A percentile compares a stretch with the other conserved stretches of the same genome.
These are phyloP conservation scores for Aristolochia contorta DNA, from an alignment of 164 flowering plant species.

Conservation along the genomic window DNA sequence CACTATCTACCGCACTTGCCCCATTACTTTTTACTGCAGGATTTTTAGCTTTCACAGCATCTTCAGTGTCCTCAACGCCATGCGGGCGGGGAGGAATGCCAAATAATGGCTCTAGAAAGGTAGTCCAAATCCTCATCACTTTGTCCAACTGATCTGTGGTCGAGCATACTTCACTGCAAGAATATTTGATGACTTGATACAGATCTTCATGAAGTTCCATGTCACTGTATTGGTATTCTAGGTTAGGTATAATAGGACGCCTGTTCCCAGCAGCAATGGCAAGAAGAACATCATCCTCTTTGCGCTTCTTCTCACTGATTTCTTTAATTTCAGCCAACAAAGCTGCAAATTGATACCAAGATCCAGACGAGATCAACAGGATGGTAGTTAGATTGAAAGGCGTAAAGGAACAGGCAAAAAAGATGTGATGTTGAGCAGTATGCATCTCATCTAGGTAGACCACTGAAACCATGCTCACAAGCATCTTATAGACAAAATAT, in stretches of 20 bases:
- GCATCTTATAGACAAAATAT: not conserved
- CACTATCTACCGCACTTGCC: conserved; percentile 36
- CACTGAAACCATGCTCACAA: not conserved
- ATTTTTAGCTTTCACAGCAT: conserved; percentile 45
- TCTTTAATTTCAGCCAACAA: conserved; percentile 83
- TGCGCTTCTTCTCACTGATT: conserved; percentile 65
- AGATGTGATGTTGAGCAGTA: not conserved
- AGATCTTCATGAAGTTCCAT: conserved; percentile 74
- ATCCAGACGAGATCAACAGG: not conserved
- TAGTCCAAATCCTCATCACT: conserved; percentile 90
- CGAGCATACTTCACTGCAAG: conserved; percentile 73
- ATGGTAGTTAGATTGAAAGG: not conserved
- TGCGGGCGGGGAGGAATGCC: conserved; percentile 68
- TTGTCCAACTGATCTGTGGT: conserved; percentile 70
- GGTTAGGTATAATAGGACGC: conserved; percentile 47
- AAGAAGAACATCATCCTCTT: conserved; percentile 69
- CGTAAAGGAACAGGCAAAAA: not conserved
- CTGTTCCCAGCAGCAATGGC: conserved; percentile 74
- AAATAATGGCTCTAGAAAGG: conserved; percentile 73
- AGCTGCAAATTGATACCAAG: conserved; percentile 30
- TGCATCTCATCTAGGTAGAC: not conserved
- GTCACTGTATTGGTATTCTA: conserved; percentile 64
- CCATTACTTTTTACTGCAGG: conserved; percentile 25
- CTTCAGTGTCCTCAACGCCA: conserved; percentile 70
- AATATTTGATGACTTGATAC: conserved; percentile 66